phyloP scores from a whole-genome alignment of 345 rosid species.

The Populus pruinosa region DNA sequence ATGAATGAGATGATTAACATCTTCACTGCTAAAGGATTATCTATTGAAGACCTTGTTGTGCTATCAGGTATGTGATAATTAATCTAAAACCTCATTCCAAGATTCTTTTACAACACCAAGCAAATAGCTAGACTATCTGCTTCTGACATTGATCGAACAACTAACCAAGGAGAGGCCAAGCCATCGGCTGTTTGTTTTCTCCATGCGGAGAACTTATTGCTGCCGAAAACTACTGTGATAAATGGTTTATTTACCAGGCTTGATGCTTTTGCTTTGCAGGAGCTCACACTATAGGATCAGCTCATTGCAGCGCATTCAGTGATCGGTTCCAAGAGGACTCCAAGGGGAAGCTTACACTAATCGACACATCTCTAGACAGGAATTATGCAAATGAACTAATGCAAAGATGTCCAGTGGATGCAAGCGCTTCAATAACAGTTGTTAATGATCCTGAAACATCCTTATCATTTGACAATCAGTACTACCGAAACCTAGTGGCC shows the following conservation, averaged over 20 bases:
- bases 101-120: background rate
- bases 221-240: background rate
- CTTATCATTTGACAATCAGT: slow-evolving; percentile 57
- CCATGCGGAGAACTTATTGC: background rate
- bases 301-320: slow-evolving; percentile 70
- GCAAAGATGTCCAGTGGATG: slow-evolving; percentile 42
- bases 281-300: slow-evolving; percentile 75
- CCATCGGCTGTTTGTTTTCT: background rate
- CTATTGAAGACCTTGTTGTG: slow-evolving; percentile 58
- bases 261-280: slow-evolving; percentile 34
- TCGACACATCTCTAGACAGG: slow-evolving; percentile 54
- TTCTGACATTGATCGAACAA: background rate
- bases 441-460: slow-evolving; percentile 62
- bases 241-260: background rate
- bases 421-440: slow-evolving; percentile 43
- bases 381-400: slow-evolving; percentile 49
- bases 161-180: background rate
- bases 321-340: slow-evolving; percentile 50
- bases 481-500: slow-evolving; percentile 46
- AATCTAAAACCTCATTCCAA: background rate
- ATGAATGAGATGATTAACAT: slow-evolving; percentile 54
- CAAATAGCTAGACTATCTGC: background rate
- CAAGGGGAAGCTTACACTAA: slow-evolving; percentile 38
- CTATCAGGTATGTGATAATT: slow-evolving; percentile 48
- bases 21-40: slow-evolving; percentile 68